Base-by-base conservation (phyloP, 2,329 filamentous ascomycete genomes). In the Myriosclerotinia curreyana region DNA sequence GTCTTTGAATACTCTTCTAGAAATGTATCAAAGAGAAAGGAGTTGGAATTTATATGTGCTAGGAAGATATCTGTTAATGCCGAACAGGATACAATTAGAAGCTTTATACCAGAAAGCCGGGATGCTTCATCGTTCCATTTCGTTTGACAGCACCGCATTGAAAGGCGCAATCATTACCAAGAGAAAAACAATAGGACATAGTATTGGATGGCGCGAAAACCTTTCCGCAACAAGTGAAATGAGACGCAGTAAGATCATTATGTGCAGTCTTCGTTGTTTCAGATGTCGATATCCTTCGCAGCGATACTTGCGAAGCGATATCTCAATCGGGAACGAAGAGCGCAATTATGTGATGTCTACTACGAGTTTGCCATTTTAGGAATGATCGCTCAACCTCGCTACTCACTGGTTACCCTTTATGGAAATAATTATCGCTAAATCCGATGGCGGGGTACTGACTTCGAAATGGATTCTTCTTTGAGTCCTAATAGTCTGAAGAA, bases 351-450 rank as follows among this genome's bases (percentile, higher is more conserved):
- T 14, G 28, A 28, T n/a, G 3, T 17, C 12, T 34, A 34, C 48
- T 52, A 34, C 7, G 7, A 2, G 5, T 3, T 28, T 48, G 9
- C 20, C 12, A 59, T 46, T 46, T 2, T 34, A n/a, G 15, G 17
- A 28, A 48, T 36, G 1, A 5, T 8, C 3, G 14, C 9, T 25
- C 1, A 2, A 36, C 40, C 38, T 36, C 46, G 58, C 58, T 60
- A 62, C 49, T 62, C 9, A 25, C 12, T 36, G 40, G 38, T 48
- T 48, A 36, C 60, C 28, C 3, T n/a, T 44, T 55, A 28, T 25
- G 40, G 38, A 7, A 46, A 58, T 3, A 46, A 54, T 59, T 2
- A 12, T 59, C 55, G 55, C 31, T 49, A 25, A 38, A 15, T 25
- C 14, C 1, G n/a, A 38, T 48, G 55, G 20, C n/a, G 5, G 2